Evolutionary conservation across 768 basidiomycete genomes (phyloP).

Genomic region (Auriscalpium microsporum): DNA sequence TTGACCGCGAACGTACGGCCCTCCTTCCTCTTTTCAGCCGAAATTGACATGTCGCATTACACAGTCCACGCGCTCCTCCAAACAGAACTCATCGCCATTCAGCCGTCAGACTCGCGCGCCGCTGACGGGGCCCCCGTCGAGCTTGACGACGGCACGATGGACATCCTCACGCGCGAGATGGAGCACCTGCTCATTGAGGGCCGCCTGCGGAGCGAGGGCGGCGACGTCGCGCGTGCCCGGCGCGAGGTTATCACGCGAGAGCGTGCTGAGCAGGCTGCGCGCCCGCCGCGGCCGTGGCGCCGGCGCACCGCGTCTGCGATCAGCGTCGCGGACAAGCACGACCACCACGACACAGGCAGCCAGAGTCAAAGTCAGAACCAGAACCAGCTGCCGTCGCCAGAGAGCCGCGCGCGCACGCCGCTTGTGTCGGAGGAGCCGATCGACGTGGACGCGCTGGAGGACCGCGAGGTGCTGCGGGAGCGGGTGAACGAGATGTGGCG

Average conservation of each 20-base stretch:
- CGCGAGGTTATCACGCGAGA: neutral
- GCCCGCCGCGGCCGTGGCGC: neutral
- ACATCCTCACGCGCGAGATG: constrained; percentile 14
- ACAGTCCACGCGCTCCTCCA: constrained; percentile 6
- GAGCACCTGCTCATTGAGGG: constrained; percentile 13
- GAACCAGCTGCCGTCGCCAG: constrained; percentile 7
- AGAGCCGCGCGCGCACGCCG: constrained; percentile 1
- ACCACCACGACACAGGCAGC: neutral
- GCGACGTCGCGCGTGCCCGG: constrained; percentile 10
- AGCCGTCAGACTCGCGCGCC: neutral
- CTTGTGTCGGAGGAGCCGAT: constrained; percentile 3
- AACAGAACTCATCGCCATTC: constrained; percentile 3
- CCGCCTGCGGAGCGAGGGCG: constrained; percentile 3
- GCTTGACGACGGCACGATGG: constrained; percentile 7
- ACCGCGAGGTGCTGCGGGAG: neutral
- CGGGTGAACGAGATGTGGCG: neutral
- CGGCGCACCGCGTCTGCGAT: constrained; percentile 2
- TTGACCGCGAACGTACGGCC: neutral
- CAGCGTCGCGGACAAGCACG: no score
- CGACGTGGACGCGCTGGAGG: constrained; percentile 10
- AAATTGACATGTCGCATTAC: neutral
- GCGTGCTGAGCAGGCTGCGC: neutral
- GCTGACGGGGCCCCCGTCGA: neutral
- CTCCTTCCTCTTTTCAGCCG: no score
- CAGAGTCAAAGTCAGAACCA: neutral